Evolutionary conservation across 805 yeast species (phyloP).

Genomic region (Kuraishia cidri): DNA sequence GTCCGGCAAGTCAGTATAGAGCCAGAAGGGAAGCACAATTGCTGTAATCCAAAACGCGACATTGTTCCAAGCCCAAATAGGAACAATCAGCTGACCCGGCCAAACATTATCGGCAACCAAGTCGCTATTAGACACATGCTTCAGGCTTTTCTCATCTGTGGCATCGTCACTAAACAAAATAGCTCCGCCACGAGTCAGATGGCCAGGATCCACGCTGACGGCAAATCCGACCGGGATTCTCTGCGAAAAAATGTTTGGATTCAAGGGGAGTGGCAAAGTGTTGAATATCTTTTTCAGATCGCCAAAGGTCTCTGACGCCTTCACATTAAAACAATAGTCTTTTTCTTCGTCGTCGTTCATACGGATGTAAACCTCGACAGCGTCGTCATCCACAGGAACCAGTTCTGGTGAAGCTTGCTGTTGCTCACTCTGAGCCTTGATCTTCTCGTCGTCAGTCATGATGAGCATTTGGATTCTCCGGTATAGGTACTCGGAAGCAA

Average conservation of each 20-base stretch:
- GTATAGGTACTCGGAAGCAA: too few relatives aligned
- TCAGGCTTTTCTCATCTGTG: conserved; percentile 32
- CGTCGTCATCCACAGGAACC: conserved; percentile 1
- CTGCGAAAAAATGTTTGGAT: conserved; percentile 73
- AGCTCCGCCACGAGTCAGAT: conserved; percentile 76
- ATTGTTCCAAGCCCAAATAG: conserved; percentile 51
- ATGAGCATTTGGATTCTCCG: too few relatives aligned
- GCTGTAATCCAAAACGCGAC: conserved; percentile 29
- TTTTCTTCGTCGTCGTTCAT: conserved; percentile 79
- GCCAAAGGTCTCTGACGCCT: conserved; percentile 45
- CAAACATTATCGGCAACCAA: conserved; percentile 53
- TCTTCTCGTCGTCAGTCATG: too few relatives aligned
- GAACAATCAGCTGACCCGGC: conserved; percentile 88
- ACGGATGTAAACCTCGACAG: conserved; percentile 55
- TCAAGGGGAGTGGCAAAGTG: conserved; percentile 60
- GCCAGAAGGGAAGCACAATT: conserved; percentile 52
- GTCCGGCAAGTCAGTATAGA: conserved; percentile 92
- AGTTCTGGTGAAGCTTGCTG: too few relatives aligned
- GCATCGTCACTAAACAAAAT: conserved; percentile 61
- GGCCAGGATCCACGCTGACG: conserved; percentile 65
- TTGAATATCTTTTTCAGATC: conserved; percentile 55
- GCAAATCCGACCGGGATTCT: conserved; percentile 55
- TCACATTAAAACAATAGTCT: conserved; percentile 84
- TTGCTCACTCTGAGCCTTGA: too few relatives aligned
- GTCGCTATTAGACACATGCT: conserved; percentile 37